Evolutionary conservation across 805 yeast species (phyloP), one percentile per base, ranked within the genome.

Genomic region (Candida pseudoglaebosa): DNA sequence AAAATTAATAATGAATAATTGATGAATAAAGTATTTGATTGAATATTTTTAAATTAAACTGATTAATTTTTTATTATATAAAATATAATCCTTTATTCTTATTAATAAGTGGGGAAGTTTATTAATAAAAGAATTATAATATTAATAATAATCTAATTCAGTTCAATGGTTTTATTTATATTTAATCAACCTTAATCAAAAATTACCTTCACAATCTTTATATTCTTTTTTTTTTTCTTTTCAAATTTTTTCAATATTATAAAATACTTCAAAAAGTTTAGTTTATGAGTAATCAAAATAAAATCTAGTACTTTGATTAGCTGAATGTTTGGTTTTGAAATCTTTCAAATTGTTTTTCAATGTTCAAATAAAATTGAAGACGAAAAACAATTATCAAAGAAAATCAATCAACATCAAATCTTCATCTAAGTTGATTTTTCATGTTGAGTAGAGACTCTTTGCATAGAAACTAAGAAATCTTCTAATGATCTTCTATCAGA

Each of bases 391-490:
- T 21, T 18, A 19, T 37, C 20, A 33, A 5, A 19, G n/a, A n/a
- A n/a, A n/a, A 19, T 9, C n/a, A n/a, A 13, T 24, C 40, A 32
- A 40, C 31, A 13, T 22, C 16, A 34, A 32, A 29, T 36, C 20
- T 19, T 21, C 37, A 47, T 35, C 63, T 80, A 82, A 63, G 80
- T 60, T 43, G 85, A 80, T 71, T 82, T 82, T 73, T 84, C 91
- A 71, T 84, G 91, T 71, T 82, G 89, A 70, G 91, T 84, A 53
- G 90, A 84, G 49, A 84, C 91, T 78, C 91, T 80, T 75, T 79
- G 82, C 90, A 84, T 83, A 57, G 90, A 83, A 59, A 80, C 81
- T 67, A 84, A 73, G 78, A 84, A 84, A 69, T 84, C 91, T 75
- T 84, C 91, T 48, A 84, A 64, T 45, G 88, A 74, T 80, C 90